Conservation (phyloP, 2,329 filamentous ascomycete species). For the Scedosporium boydii region DNA sequence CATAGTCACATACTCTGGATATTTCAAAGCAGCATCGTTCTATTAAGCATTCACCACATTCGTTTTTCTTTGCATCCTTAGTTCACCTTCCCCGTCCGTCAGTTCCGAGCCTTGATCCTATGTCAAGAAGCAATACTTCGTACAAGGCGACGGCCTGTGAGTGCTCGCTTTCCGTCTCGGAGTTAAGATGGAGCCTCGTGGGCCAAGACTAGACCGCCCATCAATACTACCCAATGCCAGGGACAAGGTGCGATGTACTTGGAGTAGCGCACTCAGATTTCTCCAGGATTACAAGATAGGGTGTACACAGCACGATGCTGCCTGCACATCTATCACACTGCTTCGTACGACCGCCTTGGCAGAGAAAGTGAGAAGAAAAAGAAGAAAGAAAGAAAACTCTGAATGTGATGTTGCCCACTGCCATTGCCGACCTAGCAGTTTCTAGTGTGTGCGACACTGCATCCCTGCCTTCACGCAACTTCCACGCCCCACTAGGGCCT, state of each 20-base stretch:
- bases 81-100: not conserved
- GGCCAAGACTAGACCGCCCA: not conserved
- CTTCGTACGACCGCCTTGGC: too few relatives aligned
- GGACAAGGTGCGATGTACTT: not conserved
- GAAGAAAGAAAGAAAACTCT: too few relatives aligned
- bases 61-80: not conserved
- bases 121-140: too few relatives aligned
- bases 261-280: not conserved
- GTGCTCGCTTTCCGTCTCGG: slow-evolving; percentile 4
- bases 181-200: not conserved
- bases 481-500: not conserved
- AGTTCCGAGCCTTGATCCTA: not conserved
- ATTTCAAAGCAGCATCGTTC: too few relatives aligned
- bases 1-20: too few relatives aligned
- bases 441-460: not conserved
- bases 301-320: too few relatives aligned
- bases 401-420: too few relatives aligned
- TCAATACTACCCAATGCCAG: not conserved
- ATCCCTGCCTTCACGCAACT: not conserved
- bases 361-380: too few relatives aligned
- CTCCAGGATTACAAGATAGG: not conserved
- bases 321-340: too few relatives aligned
- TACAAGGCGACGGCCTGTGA: too few relatives aligned
- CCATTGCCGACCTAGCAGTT: not conserved
- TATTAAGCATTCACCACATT: too few relatives aligned